Base-by-base conservation (phyloP, 2,329 filamentous ascomycete genomes). In the Pleoardoris graminearum region DNA sequence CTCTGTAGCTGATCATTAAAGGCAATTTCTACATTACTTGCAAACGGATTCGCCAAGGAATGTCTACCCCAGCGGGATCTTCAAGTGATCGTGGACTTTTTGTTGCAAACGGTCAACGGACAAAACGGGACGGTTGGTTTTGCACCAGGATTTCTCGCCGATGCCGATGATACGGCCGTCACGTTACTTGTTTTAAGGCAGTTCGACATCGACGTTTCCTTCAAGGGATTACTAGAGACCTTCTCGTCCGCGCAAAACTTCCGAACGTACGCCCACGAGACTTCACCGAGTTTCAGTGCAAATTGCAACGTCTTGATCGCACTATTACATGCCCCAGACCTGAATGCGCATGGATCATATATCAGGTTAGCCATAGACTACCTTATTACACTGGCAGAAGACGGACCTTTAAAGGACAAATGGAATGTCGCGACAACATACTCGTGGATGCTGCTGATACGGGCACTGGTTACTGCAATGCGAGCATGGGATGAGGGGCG, bases 261-360 rank as follows among this genome's bases (percentile, higher is more conserved):
- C 51, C 55, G 53, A 14, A 74, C 70, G 1, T 75, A 73, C 45
- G 45, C 55, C 1, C 35, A 43, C 5, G 71, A 74, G 54, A 48
- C 68, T 22, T 58, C 71, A 48, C 58, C 66, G 2, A 73, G 70
- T 37, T 63, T 70, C n/a, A 70, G 61, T 3, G 69, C 70, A 1
- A 74, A 74, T 55, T 71, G 67, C 53, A 72, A 74, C 51, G 67
- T 67, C 10, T 49, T 75, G 4, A 23, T 69, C 32, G 67, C 70
- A 6, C 54, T 74, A 10, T 53, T 73, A 22, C 17, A 39, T 2
- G 49, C n/a, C 8, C 5, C 38, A 19, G 38, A 42, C 7, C 16
- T 8, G 14, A 3, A 22, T 3, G 23, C 29, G 11, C 16, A 54
- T 35, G 12, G 32, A 14, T 14, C 35, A 7, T n/a, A 56, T 19